These are phyloP conservation scores for Botrytis tulipae DNA, from an alignment of 2,329 filamentous ascomycete genomes.

Conservation along the genomic window DNA sequence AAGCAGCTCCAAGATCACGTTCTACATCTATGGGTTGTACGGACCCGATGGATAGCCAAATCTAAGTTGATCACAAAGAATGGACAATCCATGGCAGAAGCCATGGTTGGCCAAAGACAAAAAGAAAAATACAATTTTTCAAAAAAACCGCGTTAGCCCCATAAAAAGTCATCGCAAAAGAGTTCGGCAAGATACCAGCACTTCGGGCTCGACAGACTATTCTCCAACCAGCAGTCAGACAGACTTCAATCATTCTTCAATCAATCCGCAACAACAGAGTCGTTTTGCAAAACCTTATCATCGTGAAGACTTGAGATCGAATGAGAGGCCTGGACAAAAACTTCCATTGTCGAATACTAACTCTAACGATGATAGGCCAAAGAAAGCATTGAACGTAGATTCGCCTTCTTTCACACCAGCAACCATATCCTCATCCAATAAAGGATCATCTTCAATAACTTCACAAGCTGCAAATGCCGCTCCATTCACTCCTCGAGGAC, in stretches of 20 bases:
- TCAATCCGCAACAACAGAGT: background rate
- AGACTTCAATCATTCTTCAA: background rate
- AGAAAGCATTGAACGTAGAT: conserved; percentile 88
- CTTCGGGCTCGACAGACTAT: background rate
- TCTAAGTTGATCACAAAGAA: background rate
- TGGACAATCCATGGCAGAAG: background rate
- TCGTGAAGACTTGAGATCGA: background rate
- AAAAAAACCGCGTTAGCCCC: background rate
- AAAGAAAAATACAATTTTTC: no score
- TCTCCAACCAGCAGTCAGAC: background rate
- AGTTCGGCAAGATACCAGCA: background rate
- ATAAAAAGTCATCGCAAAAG: background rate
- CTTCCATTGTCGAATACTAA: conserved; percentile 2
- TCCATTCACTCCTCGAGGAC: conserved; percentile 73
- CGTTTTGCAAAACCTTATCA: background rate
- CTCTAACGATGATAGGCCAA: conserved; percentile 45
- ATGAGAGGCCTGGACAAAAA: background rate
- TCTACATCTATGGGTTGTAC: background rate
- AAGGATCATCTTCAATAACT: conserved; percentile 72
- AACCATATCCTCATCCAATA: conserved; percentile 49
- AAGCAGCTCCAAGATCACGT: background rate
- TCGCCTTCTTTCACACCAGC: conserved; percentile 91
- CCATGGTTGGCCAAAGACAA: background rate
- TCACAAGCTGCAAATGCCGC: conserved; percentile 88
- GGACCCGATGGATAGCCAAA: background rate